phyloP scores from a whole-genome alignment of 2,329 filamentous ascomycete species.

The Coccinonectria pachysandricola region DNA sequence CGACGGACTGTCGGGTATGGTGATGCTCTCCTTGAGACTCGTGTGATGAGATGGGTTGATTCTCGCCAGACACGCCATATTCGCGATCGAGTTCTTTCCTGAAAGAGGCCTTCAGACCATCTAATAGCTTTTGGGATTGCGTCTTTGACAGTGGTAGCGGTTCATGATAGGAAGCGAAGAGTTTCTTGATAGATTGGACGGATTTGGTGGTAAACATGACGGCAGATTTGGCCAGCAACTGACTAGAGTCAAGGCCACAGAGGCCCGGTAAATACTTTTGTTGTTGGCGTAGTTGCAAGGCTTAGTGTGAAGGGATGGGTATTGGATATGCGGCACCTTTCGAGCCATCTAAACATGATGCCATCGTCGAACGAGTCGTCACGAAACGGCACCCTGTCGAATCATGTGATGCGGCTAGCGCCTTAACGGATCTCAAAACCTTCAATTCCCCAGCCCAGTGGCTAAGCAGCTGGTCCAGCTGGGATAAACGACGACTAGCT shows the following conservation, averaged over 20 bases:
- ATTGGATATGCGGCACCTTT: slow-evolving; percentile 5
- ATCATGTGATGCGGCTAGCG: slow-evolving; percentile 15
- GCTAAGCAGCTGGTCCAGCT: too few species aligned
- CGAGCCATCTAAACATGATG: slow-evolving; percentile 11
- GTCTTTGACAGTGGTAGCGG: slow-evolving; percentile 39
- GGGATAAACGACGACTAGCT: too few species aligned
- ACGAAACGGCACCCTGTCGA: slow-evolving; percentile 8
- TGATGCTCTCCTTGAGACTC: slow-evolving; percentile 9
- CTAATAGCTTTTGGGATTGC: slow-evolving; percentile 44
- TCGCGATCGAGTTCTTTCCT: slow-evolving; percentile 47
- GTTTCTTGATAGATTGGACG: slow-evolving; percentile 26
- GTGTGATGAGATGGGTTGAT: slow-evolving; percentile 7
- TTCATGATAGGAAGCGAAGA: slow-evolving; percentile 37
- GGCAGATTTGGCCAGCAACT: slow-evolving; percentile 3
- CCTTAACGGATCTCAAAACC: too few species aligned
- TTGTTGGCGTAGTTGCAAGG: too few species aligned
- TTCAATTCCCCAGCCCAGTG: too few species aligned
- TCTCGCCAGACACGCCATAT: slow-evolving; percentile 35
- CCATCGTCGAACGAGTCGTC: slow-evolving; percentile 17
- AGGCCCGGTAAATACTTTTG: too few species aligned
- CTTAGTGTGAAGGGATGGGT: slow-evolving; percentile 3
- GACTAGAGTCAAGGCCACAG: too few species aligned
- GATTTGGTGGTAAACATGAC: slow-evolving; percentile 28
- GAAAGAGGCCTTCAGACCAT: slow-evolving; percentile 47
- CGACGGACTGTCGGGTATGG: slow-evolving; percentile 27